Percentiles rank a stretch among this genome's conserved stretches.
Conservation (phyloP, 139 green algal species). For the Eudorina sp. region DNA sequence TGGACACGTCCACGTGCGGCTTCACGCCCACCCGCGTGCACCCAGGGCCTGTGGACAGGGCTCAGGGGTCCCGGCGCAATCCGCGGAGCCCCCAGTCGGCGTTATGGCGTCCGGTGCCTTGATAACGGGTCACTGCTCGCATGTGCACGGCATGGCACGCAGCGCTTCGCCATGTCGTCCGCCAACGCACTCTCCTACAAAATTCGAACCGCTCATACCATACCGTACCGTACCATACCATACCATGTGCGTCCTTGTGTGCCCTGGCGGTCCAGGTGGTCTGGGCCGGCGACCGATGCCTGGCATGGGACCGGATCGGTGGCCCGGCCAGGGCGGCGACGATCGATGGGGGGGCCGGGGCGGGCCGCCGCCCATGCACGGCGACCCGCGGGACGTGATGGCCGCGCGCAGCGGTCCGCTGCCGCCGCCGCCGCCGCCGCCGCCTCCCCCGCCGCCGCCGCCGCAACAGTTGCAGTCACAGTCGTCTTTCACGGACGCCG, state of each 20-base stretch:
- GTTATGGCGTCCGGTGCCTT: too few relatives aligned
- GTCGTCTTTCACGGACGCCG: conserved; percentile 19
- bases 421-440: conserved; percentile 2
- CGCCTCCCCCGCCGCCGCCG: not conserved
- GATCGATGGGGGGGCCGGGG: not conserved
- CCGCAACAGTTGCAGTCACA: not conserved
- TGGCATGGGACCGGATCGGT: not conserved
- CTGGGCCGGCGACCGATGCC: not conserved
- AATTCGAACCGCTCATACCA: too few relatives aligned
- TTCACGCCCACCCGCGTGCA: too few relatives aligned
- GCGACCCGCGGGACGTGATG: not conserved
- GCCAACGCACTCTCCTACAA: too few relatives aligned
- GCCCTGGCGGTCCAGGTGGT: not conserved
- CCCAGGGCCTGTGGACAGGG: too few relatives aligned
- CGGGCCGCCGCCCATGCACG: not conserved
- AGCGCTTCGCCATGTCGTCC: too few relatives aligned
- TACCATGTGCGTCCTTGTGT: not conserved
- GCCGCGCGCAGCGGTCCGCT: not conserved
- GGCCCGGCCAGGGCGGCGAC: not conserved
- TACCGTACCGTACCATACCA: too few relatives aligned
- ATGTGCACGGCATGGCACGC: too few relatives aligned
- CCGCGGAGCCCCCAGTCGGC: too few relatives aligned
- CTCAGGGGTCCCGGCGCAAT: too few relatives aligned
- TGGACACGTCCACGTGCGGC: too few relatives aligned
- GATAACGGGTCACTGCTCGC: too few relatives aligned